Conservation (phyloP, 1,284 basidiomycete genomes). For the Microbotryomycetes sp. region DNA sequence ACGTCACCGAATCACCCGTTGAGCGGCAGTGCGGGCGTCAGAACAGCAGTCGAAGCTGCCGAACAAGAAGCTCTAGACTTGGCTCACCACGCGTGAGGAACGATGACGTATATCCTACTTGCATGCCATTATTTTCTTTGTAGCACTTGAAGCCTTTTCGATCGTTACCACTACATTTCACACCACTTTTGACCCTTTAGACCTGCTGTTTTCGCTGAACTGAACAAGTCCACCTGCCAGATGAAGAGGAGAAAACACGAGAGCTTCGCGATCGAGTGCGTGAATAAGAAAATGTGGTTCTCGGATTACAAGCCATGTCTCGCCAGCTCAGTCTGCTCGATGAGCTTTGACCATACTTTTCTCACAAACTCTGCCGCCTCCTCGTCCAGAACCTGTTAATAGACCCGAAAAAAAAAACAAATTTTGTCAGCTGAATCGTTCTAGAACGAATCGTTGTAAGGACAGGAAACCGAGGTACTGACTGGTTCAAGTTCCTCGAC, state of each 20-base stretch:
- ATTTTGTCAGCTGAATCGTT: neutral
- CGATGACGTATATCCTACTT: no score
- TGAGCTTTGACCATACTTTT: constrained; percentile 29
- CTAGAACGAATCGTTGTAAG: no score
- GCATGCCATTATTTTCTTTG: no score
- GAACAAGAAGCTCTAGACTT: neutral
- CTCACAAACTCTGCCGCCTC: constrained; percentile 35
- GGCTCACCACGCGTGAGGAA: no score
- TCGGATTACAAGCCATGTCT: neutral
- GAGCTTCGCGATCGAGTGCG: no score
- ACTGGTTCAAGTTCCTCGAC: constrained; percentile 40
- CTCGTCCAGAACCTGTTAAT: constrained; percentile 34
- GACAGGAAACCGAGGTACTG: neutral
- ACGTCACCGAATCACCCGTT: neutral
- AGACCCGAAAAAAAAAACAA: neutral
- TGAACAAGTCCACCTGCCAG: no score
- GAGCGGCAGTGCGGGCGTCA: neutral
- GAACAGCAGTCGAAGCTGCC: neutral
- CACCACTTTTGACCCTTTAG: no score
- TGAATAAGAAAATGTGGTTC: no score
- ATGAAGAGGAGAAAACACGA: no score
- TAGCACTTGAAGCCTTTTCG: no score
- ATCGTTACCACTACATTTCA: no score
- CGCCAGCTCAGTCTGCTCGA: constrained; percentile 17
- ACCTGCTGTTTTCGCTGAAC: no score